Percentiles rank a stretch among this genome's conserved stretches.
Conservation (phyloP, 2,329 filamentous ascomycete species). For the Cercospora sojina region DNA sequence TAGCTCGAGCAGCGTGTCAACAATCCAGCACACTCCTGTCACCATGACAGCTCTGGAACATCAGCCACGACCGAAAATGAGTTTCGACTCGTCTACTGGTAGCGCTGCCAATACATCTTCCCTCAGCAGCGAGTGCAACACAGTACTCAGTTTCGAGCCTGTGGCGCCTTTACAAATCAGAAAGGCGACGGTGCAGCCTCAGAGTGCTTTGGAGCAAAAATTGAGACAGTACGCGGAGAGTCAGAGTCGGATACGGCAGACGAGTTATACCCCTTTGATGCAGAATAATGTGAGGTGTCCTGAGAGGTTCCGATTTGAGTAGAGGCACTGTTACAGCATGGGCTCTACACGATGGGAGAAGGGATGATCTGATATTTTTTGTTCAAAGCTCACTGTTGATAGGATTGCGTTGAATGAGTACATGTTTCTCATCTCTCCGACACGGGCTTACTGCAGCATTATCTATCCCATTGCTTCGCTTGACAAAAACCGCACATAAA, state of each 20-base stretch:
- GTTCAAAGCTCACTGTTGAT: background rate
- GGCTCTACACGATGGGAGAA: background rate
- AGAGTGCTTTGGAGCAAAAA: background rate
- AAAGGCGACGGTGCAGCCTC: background rate
- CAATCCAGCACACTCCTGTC: conserved; percentile 22
- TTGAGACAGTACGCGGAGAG: conserved; percentile 17
- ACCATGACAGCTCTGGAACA: background rate
- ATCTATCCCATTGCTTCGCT: background rate
- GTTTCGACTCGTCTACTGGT: background rate
- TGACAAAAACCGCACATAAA: no score
- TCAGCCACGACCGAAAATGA: background rate
- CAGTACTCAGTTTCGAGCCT: conserved; percentile 9
- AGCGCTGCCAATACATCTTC: background rate
- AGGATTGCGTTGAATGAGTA: background rate
- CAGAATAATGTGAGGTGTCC: background rate
- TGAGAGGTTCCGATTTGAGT: conserved; percentile 9
- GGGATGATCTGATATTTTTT: background rate
- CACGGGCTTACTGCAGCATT: background rate
- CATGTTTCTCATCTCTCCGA: background rate
- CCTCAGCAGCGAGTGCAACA: background rate
- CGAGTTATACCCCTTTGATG: background rate
- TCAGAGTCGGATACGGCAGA: conserved; percentile 17
- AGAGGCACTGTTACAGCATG: background rate
- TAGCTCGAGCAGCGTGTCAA: conserved; percentile 24
- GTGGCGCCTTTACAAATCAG: conserved; percentile 15